Conservation (phyloP, 129 eudicot species). For the Chrysanthemum lavandulifolium region DNA sequence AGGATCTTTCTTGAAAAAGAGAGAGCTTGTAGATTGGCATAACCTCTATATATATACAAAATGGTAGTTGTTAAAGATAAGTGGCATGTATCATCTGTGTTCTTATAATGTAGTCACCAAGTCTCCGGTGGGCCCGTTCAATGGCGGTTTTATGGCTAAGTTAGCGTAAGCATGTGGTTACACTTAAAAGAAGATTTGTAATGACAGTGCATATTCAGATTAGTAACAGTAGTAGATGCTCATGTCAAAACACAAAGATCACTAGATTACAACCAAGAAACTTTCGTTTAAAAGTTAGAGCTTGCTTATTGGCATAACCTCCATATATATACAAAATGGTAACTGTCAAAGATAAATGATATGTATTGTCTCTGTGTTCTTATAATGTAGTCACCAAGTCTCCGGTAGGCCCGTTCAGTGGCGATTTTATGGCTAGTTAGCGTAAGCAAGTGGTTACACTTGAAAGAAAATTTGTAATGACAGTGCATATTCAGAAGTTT, state of each 20-base stretch:
- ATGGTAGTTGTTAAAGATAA: conserved; percentile 12
- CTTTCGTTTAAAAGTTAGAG: conserved; percentile 7
- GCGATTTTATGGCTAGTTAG: conserved; percentile 17
- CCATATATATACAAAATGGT: conserved; percentile 26
- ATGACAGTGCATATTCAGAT: neutral
- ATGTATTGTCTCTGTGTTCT: neutral
- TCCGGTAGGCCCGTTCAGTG: conserved; percentile 4
- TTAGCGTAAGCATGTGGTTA: conserved; percentile 8
- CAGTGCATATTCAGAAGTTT: neutral
- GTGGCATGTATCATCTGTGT: conserved; percentile 1
- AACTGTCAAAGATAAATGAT: conserved; percentile 17
- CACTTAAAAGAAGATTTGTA: neutral
- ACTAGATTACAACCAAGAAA: conserved; percentile 1
- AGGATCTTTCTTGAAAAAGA: conserved; percentile 6
- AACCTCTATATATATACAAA: conserved; percentile 28
- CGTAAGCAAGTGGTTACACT: neutral
- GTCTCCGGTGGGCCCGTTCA: conserved; percentile 2
- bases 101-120: neutral
- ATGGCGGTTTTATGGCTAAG: conserved; percentile 16
- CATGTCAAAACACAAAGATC: neutral
- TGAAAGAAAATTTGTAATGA: neutral
- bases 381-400: neutral
- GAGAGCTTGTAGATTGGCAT: conserved; percentile 23
- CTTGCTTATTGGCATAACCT: conserved; percentile 21
- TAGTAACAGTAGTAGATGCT: neutral